These are phyloP conservation scores for Exophiala alcalophila DNA, from an alignment of 2,329 filamentous ascomycete species.

Conservation along the genomic window DNA sequence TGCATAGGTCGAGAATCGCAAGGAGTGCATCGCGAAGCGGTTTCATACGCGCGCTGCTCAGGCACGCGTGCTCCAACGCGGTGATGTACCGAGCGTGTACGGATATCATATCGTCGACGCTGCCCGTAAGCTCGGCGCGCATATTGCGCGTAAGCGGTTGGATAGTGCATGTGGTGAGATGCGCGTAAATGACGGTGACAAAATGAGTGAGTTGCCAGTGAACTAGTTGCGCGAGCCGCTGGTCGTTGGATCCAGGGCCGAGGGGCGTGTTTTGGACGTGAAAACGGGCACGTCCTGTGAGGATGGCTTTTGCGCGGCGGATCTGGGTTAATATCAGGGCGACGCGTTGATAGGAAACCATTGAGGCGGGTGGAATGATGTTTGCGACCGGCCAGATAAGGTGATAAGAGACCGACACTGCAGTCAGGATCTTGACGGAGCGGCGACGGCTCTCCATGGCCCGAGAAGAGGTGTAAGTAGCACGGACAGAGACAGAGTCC, in stretches of 20 bases:
- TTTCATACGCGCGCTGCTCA: conserved; percentile 65
- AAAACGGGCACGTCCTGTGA: conserved; percentile 54
- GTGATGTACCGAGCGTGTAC: conserved; percentile 64
- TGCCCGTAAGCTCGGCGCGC: conserved; percentile 58
- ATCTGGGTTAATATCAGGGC: conserved; percentile 77
- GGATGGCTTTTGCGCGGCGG: conserved; percentile 64
- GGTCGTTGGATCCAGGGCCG: conserved; percentile 19
- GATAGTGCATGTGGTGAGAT: conserved; percentile 71
- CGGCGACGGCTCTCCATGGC: conserved; percentile 50
- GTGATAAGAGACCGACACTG: conserved; percentile 65
- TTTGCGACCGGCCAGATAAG: conserved; percentile 67
- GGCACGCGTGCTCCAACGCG: conserved; percentile 63
- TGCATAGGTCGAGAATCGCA: conserved; percentile 71
- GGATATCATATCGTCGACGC: conserved; percentile 77
- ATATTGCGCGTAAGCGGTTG: conserved; percentile 59
- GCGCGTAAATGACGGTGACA: conserved; percentile 68
- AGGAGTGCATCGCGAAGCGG: conserved; percentile 71
- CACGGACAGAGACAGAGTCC: conserved; percentile 61
- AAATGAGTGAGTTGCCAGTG: conserved; percentile 76
- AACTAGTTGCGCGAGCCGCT: conserved; percentile 40
- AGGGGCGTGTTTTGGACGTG: conserved; percentile 36
- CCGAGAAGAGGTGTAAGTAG: conserved; percentile 40
- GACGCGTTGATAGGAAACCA: conserved; percentile 66
- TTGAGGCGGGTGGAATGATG: conserved; percentile 64
- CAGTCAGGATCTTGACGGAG: conserved; percentile 62